Base-by-base conservation (phyloP, 495 filamentous ascomycete species). In the Amorphotheca resinae region DNA sequence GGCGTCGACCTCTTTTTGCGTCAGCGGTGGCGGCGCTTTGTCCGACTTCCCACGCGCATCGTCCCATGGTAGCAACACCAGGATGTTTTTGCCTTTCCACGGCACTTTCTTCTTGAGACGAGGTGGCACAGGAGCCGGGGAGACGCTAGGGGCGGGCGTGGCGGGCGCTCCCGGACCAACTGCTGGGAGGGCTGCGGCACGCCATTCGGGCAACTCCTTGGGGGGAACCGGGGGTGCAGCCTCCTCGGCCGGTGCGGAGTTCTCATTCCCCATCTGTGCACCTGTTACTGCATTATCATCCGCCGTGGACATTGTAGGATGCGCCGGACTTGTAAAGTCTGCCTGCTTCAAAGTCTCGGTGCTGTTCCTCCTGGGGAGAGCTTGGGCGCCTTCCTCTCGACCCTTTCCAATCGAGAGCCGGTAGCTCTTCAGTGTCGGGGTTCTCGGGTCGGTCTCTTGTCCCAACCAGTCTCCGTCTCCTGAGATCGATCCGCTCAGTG, bases 61-160 rank as follows among this genome's bases (percentile, higher is more conserved):
- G 51, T 84, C 74, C 41, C 68, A 61, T 30, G 86, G 86, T 22
- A 91, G 62, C 17, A 72, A 67, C 22, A 93, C 77, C 28, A 84
- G 52, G 28, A 86, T 81, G 43, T 70, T 77, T 57, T 86, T 89
- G 33, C 79, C 77, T 44, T 73, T 78, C 80, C 82, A 89, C 14
- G 69, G 70, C 6, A 74, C 53, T 45, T 69, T 73, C 46, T 69
- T 74, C 54, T 67, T 74, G 4, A 70, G 36, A 4, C 66, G 62
- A 4, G 70, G 70, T 9, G 69, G 63, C 5, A 46, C 49, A 14
- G 51, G 54, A 11, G 46, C 49, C 28, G 53, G 49, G 1, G 51
- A 44, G 17, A 46, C 38, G 8, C 25, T 33, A 9, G 44, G 30
- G 16, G 33, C 9, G 32, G 37, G 44, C 17, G 18, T 23, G 23